Evolutionary conservation across 2,329 filamentous ascomycete genomes (phyloP).

Genomic region (Claviceps purpurea): DNA sequence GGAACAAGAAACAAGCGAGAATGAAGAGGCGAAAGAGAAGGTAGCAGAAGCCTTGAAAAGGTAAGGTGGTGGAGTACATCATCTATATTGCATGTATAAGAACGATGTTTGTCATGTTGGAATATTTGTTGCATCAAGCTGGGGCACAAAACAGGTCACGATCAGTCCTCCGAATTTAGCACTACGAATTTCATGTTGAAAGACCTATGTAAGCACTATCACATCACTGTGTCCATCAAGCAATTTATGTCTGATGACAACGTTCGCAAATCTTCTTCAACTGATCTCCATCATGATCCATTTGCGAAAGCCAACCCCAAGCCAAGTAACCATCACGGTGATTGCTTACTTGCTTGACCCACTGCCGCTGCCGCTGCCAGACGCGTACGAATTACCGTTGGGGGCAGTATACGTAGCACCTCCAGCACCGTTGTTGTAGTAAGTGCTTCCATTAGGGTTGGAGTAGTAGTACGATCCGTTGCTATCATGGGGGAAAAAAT

Average conservation of each 20-base stretch:
- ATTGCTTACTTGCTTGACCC: constrained; percentile 2
- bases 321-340: neutral
- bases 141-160: neutral
- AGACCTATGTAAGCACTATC: neutral
- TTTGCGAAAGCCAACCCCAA: neutral
- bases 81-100: neutral
- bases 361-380: neutral
- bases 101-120: neutral
- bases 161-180: too few species aligned
- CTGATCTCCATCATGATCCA: neutral
- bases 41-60: neutral
- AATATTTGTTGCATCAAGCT: neutral
- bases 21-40: neutral
- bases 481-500: constrained; percentile 15
- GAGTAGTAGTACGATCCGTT: constrained; percentile 62
- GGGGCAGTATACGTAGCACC: constrained; percentile 47
- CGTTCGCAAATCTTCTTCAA: neutral
- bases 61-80: neutral
- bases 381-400: constrained; percentile 1
- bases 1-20: neutral
- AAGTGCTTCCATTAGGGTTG: constrained; percentile 55
- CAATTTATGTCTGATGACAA: neutral
- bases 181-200: neutral
- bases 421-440: constrained; percentile 50
- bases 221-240: neutral